phyloP scores from a whole-genome alignment of 202 grass and related monocot species.

The Musa balbisiana region DNA sequence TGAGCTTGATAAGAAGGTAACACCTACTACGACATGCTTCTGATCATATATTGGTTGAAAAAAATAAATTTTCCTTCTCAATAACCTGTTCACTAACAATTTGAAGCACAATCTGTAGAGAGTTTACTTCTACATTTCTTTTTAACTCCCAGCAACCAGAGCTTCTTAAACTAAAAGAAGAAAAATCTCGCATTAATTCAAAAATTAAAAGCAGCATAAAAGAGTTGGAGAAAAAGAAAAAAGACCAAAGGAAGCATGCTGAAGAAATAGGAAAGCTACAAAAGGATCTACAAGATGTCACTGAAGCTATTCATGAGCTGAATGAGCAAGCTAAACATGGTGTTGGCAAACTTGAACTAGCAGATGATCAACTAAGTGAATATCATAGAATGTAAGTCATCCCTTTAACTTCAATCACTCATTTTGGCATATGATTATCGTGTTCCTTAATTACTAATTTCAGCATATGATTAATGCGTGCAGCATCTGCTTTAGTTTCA shows the following conservation, averaged over 20 bases:
- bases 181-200: slow-evolving; percentile 85
- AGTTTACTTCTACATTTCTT: background rate
- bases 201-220: slow-evolving; percentile 98
- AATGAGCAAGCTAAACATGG: slow-evolving; percentile 62
- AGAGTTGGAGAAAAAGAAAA: slow-evolving; percentile 93
- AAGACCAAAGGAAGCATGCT: slow-evolving; percentile 70
- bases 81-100: background rate
- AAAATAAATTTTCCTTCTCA: background rate
- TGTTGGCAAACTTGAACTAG: slow-evolving; percentile 78
- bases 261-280: slow-evolving; percentile 69
- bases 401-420: background rate
- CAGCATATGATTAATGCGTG: background rate
- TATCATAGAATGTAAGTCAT: slow-evolving; percentile 93
- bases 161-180: slow-evolving; percentile 85
- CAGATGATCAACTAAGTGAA: slow-evolving; percentile 67
- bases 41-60: background rate
- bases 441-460: background rate
- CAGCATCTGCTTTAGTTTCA: background rate
- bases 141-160: slow-evolving; percentile 66
- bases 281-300: slow-evolving; percentile 69
- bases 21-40: background rate
- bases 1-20: slow-evolving; percentile 87
- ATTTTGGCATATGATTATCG: background rate
- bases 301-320: slow-evolving; percentile 45
- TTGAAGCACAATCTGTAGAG: background rate